phyloP scores from a whole-genome alignment of 768 basidiomycete genomes.

The Macrolepiota fuliginosa region DNA sequence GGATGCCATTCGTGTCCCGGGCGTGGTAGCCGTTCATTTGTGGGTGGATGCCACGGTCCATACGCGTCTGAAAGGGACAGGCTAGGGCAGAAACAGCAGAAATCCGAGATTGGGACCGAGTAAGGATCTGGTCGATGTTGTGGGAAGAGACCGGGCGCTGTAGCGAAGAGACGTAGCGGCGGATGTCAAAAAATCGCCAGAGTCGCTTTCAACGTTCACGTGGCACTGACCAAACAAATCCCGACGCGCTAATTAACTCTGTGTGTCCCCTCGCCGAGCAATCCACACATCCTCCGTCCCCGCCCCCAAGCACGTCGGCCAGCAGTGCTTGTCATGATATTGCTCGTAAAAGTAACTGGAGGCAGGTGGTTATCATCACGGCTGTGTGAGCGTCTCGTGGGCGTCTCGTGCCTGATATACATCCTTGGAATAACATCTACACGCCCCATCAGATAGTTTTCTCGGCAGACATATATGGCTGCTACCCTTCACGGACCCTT shows the following conservation, averaged over 20 bases:
- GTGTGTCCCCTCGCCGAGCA: neutral
- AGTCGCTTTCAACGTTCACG: constrained; percentile 10
- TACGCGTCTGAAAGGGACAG: neutral
- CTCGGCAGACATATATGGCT: neutral
- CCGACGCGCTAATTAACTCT: constrained; percentile 6
- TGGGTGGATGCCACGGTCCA: constrained; percentile 3
- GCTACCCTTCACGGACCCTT: neutral
- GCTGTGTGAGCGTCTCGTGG: neutral
- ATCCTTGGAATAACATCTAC: neutral
- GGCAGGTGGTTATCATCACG: neutral
- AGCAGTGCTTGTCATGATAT: neutral
- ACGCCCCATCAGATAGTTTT: neutral
- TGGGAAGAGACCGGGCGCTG: neutral
- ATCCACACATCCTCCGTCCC: neutral
- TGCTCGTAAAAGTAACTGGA: neutral
- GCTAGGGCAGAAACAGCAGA: neutral
- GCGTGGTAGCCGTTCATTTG: constrained; percentile 8
- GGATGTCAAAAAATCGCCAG: constrained; percentile 11
- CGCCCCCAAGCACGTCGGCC: neutral
- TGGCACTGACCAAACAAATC: constrained; percentile 11
- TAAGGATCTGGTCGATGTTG: neutral
- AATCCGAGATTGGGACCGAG: neutral
- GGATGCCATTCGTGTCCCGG: constrained; percentile 4
- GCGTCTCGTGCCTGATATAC: neutral
- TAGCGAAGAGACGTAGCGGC: neutral